Percentiles rank a stretch among this genome's conserved stretches.
Conservation (phyloP, 352 stramenopile species). For the Pythium apleroticum region DNA sequence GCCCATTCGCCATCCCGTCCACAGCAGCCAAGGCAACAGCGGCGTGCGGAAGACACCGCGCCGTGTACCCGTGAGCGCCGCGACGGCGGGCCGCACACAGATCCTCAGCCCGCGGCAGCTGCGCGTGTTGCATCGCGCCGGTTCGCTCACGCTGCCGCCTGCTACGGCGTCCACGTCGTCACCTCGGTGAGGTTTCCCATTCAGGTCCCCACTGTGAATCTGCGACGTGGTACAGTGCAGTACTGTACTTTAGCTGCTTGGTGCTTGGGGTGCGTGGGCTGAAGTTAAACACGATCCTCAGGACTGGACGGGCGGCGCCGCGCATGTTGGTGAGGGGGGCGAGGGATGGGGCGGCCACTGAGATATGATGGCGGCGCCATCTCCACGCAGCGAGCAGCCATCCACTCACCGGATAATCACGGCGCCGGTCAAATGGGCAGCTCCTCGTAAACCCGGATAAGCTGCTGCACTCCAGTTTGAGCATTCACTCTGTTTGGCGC, state of each 20-base stretch:
- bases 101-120: constrained; percentile 33
- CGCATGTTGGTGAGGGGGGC: no score
- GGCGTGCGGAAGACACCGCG: constrained; percentile 29
- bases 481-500: constrained; percentile 28
- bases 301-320: neutral
- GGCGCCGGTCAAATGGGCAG: neutral
- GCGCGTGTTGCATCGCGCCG: constrained; percentile 18
- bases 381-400: neutral
- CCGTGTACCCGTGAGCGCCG: constrained; percentile 23
- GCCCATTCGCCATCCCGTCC: constrained; percentile 4
- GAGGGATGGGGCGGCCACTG: neutral
- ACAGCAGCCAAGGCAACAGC: neutral
- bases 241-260: neutral
- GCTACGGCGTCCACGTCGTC: neutral
- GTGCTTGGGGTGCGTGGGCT: neutral
- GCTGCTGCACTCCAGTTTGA: constrained; percentile 25
- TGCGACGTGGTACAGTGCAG: neutral
- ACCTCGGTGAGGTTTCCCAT: neutral
- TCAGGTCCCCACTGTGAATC: neutral
- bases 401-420: neutral
- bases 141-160: neutral
- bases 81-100: constrained; percentile 29
- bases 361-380: neutral
- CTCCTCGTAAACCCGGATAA: neutral
- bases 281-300: neutral